Base-by-base conservation (phyloP, 441 rosid genomes). In the Erysimum pusillum region DNA sequence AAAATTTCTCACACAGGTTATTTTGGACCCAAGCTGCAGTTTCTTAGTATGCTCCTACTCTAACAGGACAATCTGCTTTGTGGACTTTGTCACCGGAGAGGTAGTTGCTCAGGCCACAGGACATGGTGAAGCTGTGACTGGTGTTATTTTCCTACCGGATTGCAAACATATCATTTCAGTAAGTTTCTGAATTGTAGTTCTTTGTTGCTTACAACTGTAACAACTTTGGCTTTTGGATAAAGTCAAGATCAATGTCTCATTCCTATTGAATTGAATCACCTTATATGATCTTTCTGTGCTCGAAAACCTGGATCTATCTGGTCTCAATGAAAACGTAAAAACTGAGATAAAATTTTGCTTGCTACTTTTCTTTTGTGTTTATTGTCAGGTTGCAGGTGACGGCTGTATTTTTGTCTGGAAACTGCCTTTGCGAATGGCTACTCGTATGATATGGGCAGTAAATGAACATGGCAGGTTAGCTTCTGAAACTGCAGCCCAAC, bases 131-230 rank as follows among this genome's bases (percentile, higher is more conserved):
- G 86, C 87, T 60, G 76, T 87, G 64, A 93, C 93, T 66, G 97
- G 98, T 75, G 79, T 90, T 76, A 87, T 89, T 72, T 93, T 91
- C 83, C 83, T 93, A 85, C 91, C 96, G 63, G 96, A 93, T 80
- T 91, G 94, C 92, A 83, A 80, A 86, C 98, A 91, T 82, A 79
- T 93, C 8, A 84, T 89, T 77, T 90, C 97, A 60, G 98, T 93
- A 83, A 89, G 98, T 84, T 78, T 64, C 73, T 77, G 53, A 68
- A 36, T 38, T 70, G 57, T 63, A 25, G 57, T 54, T 71, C 63
- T 58, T 34, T 71, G 69, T 68, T 56, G 38, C 28, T 80, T 49
- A 51, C 45, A 45, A 31, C 18, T 46, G 18, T 56, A 58, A 44
- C 6, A 57, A 41, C 44, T 31, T 60, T 52, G 25, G 22, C 46